Conservation (phyloP, 805 yeast genomes). For the Candida jianshihensis region DNA sequence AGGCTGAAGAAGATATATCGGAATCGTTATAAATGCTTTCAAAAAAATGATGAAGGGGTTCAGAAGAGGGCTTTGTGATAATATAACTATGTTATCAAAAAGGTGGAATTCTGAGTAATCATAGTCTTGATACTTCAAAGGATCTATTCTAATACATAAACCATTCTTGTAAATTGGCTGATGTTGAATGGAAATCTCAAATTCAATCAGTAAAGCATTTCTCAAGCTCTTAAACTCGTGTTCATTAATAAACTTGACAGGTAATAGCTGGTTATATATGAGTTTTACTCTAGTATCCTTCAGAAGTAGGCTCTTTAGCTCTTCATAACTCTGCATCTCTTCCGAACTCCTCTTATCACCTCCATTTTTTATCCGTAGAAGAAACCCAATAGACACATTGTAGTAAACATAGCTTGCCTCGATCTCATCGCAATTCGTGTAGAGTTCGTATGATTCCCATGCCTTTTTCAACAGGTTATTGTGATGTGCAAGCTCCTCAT, state of each 20-base stretch:
- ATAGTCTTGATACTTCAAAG: background rate
- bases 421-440: background rate
- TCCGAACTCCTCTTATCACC: no score
- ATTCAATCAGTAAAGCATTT: background rate
- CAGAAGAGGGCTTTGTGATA: background rate
- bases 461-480: background rate
- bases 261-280: no score
- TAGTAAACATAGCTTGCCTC: background rate
- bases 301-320: no score
- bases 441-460: background rate
- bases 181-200: no score
- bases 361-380: background rate
- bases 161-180: no score
- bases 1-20: no score
- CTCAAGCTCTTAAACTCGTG: no score
- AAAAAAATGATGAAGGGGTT: slow-evolving; percentile 7
- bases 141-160: no score
- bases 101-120: background rate
- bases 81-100: background rate
- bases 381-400: background rate
- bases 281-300: no score
- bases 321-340: background rate
- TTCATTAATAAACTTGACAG: no score
- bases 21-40: background rate
- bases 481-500: background rate